Conservation (phyloP, 305 asterid genomes). For the Petunia hybrid region DNA sequence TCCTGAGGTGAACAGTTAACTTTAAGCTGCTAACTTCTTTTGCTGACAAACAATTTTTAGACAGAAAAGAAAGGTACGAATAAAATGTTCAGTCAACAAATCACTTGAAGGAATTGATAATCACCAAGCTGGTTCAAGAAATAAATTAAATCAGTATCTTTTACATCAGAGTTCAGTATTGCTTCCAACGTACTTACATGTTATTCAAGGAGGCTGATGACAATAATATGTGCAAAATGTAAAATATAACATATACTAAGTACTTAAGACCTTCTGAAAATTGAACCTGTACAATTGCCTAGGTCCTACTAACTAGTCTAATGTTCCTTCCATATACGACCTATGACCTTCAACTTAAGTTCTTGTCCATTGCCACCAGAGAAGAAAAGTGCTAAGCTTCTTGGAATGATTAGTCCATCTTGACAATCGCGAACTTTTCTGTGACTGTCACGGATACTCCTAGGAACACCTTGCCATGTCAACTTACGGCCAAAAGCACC, state of each 20-base stretch:
- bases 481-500: constrained; percentile 75
- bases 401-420: constrained; percentile 81
- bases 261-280: constrained; percentile 26
- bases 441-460: constrained; percentile 85
- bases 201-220: not conserved
- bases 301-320: constrained; percentile 41
- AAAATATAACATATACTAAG: not conserved
- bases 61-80: not conserved
- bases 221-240: not conserved
- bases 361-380: constrained; percentile 69
- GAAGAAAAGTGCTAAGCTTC: constrained; percentile 72
- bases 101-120: not conserved
- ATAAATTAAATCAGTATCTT: not conserved
- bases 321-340: constrained; percentile 70
- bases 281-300: constrained; percentile 37
- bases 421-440: constrained; percentile 74
- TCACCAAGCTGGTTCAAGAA: not conserved
- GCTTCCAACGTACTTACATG: not conserved
- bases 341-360: constrained; percentile 76
- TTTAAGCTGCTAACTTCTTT: too few relatives aligned
- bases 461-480: constrained; percentile 87
- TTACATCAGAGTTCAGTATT: not conserved
- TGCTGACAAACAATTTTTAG: not conserved
- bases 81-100: not conserved
- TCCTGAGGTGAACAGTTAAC: too few relatives aligned